Conservation (phyloP, 257 asterid species). For the Salvia rosmarinus region DNA sequence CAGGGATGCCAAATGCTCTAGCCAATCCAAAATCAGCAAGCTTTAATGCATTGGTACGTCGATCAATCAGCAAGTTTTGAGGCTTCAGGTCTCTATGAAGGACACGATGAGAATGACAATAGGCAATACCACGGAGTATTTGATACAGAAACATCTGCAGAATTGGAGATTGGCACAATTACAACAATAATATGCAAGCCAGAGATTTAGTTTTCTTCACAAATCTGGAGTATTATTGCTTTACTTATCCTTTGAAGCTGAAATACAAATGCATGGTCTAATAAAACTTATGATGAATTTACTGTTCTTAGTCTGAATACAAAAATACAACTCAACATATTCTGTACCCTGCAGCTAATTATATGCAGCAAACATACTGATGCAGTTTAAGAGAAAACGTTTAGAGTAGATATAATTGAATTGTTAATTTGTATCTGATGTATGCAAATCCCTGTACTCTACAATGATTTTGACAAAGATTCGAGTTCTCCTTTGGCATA, state of each 20-base stretch:
- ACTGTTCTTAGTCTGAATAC: constrained; percentile 8
- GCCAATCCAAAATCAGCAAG: constrained; percentile 99
- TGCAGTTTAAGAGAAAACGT: background rate
- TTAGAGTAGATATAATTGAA: background rate
- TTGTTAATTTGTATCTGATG: background rate
- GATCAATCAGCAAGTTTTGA: constrained; percentile 90
- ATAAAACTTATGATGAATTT: constrained; percentile 11
- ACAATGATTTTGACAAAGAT: background rate
- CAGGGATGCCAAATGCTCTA: constrained; percentile 96
- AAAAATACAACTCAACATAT: constrained; percentile 19
- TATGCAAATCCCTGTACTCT: constrained; percentile 2
- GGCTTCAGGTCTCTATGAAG: constrained; percentile 97
- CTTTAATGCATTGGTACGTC: constrained; percentile 79
- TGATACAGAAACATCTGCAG: constrained; percentile 80
- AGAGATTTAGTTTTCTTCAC: constrained; percentile 20
- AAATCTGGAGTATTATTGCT: constrained; percentile 4
- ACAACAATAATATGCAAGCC: constrained; percentile 27
- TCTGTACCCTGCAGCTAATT: constrained; percentile 9
- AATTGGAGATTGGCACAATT: constrained; percentile 26
- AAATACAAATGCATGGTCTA: constrained; percentile 3
- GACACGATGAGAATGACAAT: constrained; percentile 94
- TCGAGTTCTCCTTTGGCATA: constrained; percentile 20
- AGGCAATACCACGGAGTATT: constrained; percentile 89
- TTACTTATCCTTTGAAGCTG: constrained; percentile 2
- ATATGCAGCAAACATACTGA: constrained; percentile 20